Base-by-base conservation (phyloP, 2,329 filamentous ascomycete species). In the Davidsoniella eucalypti region DNA sequence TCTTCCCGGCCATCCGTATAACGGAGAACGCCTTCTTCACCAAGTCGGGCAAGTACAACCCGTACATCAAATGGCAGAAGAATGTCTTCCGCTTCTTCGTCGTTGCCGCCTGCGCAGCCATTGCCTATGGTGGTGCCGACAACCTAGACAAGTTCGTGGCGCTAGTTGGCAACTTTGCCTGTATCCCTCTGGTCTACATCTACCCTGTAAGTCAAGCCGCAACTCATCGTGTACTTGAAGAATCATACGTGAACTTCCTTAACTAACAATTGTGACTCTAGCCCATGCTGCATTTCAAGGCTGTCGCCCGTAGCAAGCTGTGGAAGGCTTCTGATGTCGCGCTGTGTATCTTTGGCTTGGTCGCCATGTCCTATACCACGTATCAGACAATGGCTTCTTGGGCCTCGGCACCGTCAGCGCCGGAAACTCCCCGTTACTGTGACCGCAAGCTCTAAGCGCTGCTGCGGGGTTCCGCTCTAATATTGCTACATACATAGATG, bases 61-160 rank as follows among this genome's bases (percentile, higher is more conserved):
- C 87, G 0, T 92, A 86, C 61, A 94, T 98, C 71, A 98, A 98
- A 70, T 98, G 92, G 92, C 85, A 96, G 73, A 98, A 98, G 78
- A 98, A 98, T 58, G 70, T 83, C 33, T 98, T 94, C 70, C 82
- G 92, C 50, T 98, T 96, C 71, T 81, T 90, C 61, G 78, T 95
- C 55, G 92, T 96, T 47, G 76, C 85, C 59, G 65, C 92, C 21
- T 96, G 92, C 60, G 84, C 88, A 0, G 66, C 80, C 52, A 83
- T 98, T 56, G 90, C 90, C 1, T 98, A 87, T 87, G 80, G 82
- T 42, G 92, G 92, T 54, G 90, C 92, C 2, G 84, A 87, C 57
- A 82, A 96, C 65, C 69, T 98, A 50, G 92, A 98, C 69, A 96
- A 96, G 66, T 98, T 98, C 63, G 93, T 98, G 29, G 84, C 87